phyloP scores from a whole-genome alignment of 306 rosid species.

The Medicago lupulina region DNA sequence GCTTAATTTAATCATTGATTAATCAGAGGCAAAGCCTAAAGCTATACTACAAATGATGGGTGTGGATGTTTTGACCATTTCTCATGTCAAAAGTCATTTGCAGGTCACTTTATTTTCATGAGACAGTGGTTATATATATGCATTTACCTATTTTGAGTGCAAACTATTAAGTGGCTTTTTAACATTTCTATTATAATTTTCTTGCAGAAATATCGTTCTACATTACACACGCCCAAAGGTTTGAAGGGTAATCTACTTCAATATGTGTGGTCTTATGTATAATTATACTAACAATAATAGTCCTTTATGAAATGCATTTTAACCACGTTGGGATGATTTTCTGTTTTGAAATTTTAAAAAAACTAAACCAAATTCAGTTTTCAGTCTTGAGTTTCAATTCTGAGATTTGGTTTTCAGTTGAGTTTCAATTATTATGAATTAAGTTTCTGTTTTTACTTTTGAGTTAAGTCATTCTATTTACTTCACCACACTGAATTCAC shows the following conservation, averaged over 20 bases:
- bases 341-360: too few relatives aligned
- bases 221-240: neutral
- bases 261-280: neutral
- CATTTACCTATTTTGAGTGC: too few relatives aligned
- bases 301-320: too few relatives aligned
- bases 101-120: neutral
- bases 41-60: constrained; percentile 23
- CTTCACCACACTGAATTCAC: too few relatives aligned
- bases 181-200: neutral
- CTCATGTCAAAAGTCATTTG: constrained; percentile 25
- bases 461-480: too few relatives aligned
- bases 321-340: too few relatives aligned
- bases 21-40: constrained; percentile 28
- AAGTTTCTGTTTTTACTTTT: too few relatives aligned
- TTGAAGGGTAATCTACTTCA: constrained; percentile 23
- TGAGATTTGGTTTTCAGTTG: too few relatives aligned
- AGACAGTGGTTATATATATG: neutral
- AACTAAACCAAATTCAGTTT: too few relatives aligned
- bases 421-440: too few relatives aligned
- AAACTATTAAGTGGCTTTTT: neutral
- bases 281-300: too few relatives aligned
- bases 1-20: neutral
- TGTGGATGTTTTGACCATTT: neutral
- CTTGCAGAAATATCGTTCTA: constrained; percentile 14
- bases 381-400: too few relatives aligned